Evolutionary conservation across 208 protist species (phyloP).

Genomic region (Leishmania turanica): DNA sequence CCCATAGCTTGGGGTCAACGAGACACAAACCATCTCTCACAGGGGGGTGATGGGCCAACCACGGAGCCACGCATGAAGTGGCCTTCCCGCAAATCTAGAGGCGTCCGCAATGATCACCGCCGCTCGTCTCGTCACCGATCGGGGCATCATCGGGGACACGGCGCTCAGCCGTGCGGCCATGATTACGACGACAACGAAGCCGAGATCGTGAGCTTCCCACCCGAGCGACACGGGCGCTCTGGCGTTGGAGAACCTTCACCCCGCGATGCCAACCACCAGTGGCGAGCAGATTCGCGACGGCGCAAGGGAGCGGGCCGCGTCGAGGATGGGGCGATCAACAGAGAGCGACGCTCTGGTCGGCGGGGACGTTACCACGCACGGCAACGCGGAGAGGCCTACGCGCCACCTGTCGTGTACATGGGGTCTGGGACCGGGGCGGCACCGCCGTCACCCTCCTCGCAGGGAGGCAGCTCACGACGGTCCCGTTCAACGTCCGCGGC

Average conservation of each 20-base stretch:
- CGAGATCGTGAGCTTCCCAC: background rate
- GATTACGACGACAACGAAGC: background rate
- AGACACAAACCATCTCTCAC: background rate
- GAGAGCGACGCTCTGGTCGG: background rate
- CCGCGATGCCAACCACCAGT: background rate
- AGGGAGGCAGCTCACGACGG: constrained; percentile 6
- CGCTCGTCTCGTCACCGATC: background rate
- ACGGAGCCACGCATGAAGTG: constrained; percentile 15
- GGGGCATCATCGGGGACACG: background rate
- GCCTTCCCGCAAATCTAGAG: background rate
- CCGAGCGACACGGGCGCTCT: background rate
- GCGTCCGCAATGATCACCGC: background rate
- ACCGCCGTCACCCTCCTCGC: constrained; percentile 19
- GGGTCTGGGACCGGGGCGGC: background rate
- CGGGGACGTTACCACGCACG: background rate
- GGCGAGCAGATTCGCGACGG: constrained; percentile 1
- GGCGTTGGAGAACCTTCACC: background rate
- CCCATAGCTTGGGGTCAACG: background rate
- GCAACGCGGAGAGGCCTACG: constrained; percentile 15
- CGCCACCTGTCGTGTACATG: constrained; percentile 32
- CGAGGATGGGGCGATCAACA: background rate
- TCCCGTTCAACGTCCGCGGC: constrained; percentile 1
- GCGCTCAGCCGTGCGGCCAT: constrained; percentile 2
- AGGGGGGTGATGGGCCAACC: background rate
- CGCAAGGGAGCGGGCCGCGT: background rate